Base-by-base conservation (phyloP, 345 rosid genomes). In the Orychophragmus violaceus region DNA sequence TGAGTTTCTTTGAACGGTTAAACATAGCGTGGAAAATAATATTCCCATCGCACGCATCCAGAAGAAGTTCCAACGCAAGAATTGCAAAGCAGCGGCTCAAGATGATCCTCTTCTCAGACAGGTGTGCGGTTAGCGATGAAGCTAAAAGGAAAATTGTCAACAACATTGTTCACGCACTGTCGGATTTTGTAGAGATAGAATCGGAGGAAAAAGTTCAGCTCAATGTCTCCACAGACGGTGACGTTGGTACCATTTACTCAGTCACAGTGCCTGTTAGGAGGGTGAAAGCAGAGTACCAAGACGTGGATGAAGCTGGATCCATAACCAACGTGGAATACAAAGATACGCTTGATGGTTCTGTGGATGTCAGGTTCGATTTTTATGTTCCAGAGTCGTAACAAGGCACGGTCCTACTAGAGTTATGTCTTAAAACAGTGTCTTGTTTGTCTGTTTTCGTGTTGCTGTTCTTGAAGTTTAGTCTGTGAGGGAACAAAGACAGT, bases 41-140 rank as follows among this genome's bases (percentile, higher is more conserved):
- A 39, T 93, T 93, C 80, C 98, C 97, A 27, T 83, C 97, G 1
- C 87, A 78, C 18, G 66, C 85, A n/a, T 60, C 85, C 3, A 85
- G 84, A 64, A 86, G 80, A 76, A 87, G 85, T 86, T 88, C 98
- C 42, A 93, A 93, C 64, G 98, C 97, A 27, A 90, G 85, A 75
- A 80, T 85, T 54, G 98, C 98, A 8, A 93, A 93, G 83, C 97
- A 93, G 75, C 84, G 94, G 5, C 79, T 93, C 69, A 86, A 86
- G 86, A 93, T 93, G 98, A 93, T 93, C 68, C 91, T 93, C 39
- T 90, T 93, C 87, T 93, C 98, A 6, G 97, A 93, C 74, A 78
- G 98, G 58, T 93, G 96, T 35, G 97, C 90, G 0, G 98, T 93
- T 5, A 90, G 97, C 25, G 96, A 93, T 1, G 97, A 90, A 71